These are phyloP conservation scores for Lepidium africanum DNA, from an alignment of 345 rosid genomes.

Conservation along the genomic window DNA sequence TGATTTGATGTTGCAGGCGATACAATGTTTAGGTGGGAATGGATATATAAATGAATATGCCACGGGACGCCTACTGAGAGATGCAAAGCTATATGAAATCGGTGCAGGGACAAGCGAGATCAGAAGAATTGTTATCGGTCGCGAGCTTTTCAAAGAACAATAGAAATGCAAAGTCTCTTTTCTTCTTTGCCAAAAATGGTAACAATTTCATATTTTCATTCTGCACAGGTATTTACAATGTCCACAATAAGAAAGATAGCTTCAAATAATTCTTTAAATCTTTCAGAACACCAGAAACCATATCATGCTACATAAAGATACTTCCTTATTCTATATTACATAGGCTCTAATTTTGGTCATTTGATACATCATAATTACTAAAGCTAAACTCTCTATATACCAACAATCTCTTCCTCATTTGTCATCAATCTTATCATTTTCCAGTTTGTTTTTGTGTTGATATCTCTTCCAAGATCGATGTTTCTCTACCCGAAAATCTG, in stretches of 20 bases:
- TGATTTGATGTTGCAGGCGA: conserved; percentile 54
- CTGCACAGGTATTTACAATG: not conserved
- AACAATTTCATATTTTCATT: not conserved
- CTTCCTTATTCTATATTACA: not conserved
- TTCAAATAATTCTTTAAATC: not conserved
- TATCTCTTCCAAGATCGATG: conserved; percentile 4
- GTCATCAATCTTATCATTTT: not conserved
- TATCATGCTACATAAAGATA: not conserved
- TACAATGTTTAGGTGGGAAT: conserved; percentile 94
- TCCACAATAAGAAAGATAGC: not conserved
- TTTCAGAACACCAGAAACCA: not conserved
- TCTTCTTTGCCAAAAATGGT: not conserved
- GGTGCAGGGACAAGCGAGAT: conserved; percentile 98
- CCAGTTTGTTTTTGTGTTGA: not conserved
- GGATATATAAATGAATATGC: conserved; percentile 88
- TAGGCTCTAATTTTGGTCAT: not conserved
- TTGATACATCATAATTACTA: not conserved
- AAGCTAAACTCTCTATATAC: not conserved
- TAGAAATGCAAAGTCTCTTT: conserved; percentile 15
- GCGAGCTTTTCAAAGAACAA: conserved; percentile 70
- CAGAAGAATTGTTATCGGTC: conserved; percentile 84
- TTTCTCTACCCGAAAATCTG: not conserved
- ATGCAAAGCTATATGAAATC: conserved; percentile 88
- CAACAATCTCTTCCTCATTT: not conserved
- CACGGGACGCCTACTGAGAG: conserved; percentile 87